A percentile compares a stretch with the other conserved stretches of the same genome.
These are phyloP conservation scores for Rhexocercosporidium sp. DNA, from an alignment of 2,329 filamentous ascomycete genomes.

Conservation along the genomic window DNA sequence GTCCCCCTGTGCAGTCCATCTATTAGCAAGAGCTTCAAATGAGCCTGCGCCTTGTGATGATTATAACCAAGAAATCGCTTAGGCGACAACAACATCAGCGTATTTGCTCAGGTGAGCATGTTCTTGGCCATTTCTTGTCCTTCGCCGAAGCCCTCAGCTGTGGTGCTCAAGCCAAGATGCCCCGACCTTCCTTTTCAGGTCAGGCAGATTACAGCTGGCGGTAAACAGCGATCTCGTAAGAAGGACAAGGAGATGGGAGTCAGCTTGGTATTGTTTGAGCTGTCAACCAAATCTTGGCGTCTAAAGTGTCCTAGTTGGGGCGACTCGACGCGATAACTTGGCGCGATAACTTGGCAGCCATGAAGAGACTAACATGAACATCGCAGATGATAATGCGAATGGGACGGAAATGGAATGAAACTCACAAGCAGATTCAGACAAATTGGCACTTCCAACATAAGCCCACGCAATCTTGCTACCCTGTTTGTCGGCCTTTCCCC, in stretches of 20 bases:
- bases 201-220: not conserved
- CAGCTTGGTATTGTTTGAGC: not conserved
- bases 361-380: not conserved
- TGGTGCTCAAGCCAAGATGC: not conserved
- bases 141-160: too few species aligned
- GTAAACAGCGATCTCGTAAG: not conserved
- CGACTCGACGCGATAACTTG: not conserved
- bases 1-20: constrained; percentile 63
- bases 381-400: not conserved
- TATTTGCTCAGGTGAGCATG: not conserved
- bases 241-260: not conserved
- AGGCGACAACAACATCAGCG: not conserved
- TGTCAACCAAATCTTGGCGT: not conserved
- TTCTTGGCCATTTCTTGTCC: not conserved
- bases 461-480: constrained; percentile 64
- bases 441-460: constrained; percentile 89
- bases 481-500: constrained; percentile 35
- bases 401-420: constrained; percentile 26
- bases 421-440: constrained; percentile 90
- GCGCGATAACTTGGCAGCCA: not conserved
- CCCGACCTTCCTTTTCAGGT: not conserved
- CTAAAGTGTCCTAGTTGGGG: not conserved
- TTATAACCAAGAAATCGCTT: not conserved
- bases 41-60: not conserved
- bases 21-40: constrained; percentile 1